These are phyloP conservation scores for Populus davidiana DNA, from an alignment of 345 rosid genomes.

Conservation along the genomic window DNA sequence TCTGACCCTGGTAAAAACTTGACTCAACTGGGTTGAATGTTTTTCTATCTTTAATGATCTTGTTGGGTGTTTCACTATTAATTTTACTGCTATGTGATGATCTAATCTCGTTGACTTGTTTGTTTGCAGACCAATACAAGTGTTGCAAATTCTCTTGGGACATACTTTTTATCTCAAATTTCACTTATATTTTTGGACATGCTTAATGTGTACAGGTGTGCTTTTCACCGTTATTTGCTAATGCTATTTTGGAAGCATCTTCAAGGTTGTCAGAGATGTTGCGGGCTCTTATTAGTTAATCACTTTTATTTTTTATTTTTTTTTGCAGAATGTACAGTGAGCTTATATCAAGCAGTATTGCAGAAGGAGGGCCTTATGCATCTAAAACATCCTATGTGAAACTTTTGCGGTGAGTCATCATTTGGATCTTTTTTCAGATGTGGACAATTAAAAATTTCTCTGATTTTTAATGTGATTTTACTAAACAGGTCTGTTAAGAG, in stretches of 20 bases:
- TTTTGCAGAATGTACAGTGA: slow-evolving; percentile 95
- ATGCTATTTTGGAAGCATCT: background rate
- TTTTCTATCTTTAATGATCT: background rate
- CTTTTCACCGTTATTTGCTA: background rate
- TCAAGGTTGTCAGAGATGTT: slow-evolving; percentile 3
- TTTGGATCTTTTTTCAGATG: slow-evolving; percentile 9
- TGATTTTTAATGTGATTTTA: slow-evolving; percentile 12
- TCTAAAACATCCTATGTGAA: slow-evolving; percentile 90
- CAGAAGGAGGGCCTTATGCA: slow-evolving; percentile 88
- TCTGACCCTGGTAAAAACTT: background rate
- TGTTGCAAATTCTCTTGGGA: slow-evolving; percentile 89
- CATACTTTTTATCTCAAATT: slow-evolving; percentile 82
- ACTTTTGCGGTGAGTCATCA: slow-evolving; percentile 62
- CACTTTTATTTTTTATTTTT: slow-evolving; percentile 4
- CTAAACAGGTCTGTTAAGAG: slow-evolving; percentile 88
- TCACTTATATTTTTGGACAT: slow-evolving; percentile 92
- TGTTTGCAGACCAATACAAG: slow-evolving; percentile 93
- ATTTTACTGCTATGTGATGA: background rate
- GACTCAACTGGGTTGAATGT: background rate
- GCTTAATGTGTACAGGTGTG: slow-evolving; percentile 96
- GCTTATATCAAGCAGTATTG: slow-evolving; percentile 89
- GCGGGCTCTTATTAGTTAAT: background rate
- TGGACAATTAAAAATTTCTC: background rate
- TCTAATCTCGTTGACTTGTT: slow-evolving; percentile 12
- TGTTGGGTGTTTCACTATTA: background rate